Base-by-base conservation (phyloP, 805 yeast genomes). In the Wickerhamiella australiensis region DNA sequence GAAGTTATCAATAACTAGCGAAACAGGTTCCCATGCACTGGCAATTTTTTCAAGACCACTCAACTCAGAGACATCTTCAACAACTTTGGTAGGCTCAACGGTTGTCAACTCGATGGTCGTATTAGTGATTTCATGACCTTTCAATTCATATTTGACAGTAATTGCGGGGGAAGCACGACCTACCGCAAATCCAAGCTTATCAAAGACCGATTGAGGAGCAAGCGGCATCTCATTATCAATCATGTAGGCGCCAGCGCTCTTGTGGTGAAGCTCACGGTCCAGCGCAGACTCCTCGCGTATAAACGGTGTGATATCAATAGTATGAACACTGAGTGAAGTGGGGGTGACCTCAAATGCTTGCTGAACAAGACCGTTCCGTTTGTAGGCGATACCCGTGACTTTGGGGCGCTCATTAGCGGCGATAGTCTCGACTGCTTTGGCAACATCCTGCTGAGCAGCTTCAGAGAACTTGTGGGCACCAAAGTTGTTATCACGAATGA, bases 221-320 rank as follows among this genome's bases (percentile, higher is more conserved):
- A 90, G 71, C 42, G 75, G 73, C 41, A 69, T 68, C 7, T 96
- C 95, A 56, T 81, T 74, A 57, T 87, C 71, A 52, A 80, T 76
- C 41, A 79, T 75, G 60, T 80, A 83, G 3, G 90, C 96, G 6
- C 95, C 79, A 3, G 90, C 78, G 1, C 94, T 86, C 62, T 97
- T 76, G 68, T 85, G 87, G 65, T 85, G 84, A 0, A 95, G 83
- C 62, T 90, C 87, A 54, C 88, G 79, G 61, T 92, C 98, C 53
- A 90, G 68, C 8, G 78, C 67, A 0, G 94, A 78, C 13, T 87
- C 90, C 37, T 78, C 81, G 56, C 75, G 78, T 47, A 90, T 66
- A 57, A 71, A 85, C 42, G 78, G 78, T 3, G 94, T 72, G 3
- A 82, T 79, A 67, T 92, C 98, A 27, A 83, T 72, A 42, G 83